Conservation (phyloP, 2,329 filamentous ascomycete species). For the Emmonsiellopsis sp. region DNA sequence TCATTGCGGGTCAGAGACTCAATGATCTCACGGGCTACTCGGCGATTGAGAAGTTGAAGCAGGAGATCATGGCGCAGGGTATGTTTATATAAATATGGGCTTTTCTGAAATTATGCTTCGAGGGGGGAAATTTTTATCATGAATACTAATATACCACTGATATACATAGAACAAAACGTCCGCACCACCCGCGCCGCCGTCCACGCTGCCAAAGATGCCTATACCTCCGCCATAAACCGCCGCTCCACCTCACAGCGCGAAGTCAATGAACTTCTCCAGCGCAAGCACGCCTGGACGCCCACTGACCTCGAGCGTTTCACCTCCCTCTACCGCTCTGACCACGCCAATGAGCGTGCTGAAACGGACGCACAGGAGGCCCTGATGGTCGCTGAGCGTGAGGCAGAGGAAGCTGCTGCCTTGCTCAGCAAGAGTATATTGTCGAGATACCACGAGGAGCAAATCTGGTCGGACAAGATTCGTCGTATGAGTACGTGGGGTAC, state of each 20-base stretch:
- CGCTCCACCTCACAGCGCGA: constrained; percentile 88
- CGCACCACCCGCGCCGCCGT: constrained; percentile 52
- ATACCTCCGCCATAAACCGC: constrained; percentile 73
- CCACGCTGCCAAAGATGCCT: constrained; percentile 60
- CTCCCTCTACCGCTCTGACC: constrained; percentile 79
- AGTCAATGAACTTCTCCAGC: constrained; percentile 84
- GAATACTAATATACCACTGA: constrained; percentile 6
- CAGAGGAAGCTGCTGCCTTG: constrained; percentile 65
- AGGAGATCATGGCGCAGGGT: constrained; percentile 61
- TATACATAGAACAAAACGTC: constrained; percentile 41
- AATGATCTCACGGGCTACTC: constrained; percentile 94
- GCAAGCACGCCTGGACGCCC: constrained; percentile 87
- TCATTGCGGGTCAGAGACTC: constrained; percentile 75
- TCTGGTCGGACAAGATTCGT: constrained; percentile 96
- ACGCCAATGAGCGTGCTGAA: constrained; percentile 83
- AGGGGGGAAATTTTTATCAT: neutral
- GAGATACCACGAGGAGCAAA: constrained; percentile 96
- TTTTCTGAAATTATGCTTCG: neutral
- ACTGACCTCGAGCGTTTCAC: constrained; percentile 91
- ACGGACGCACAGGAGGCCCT: constrained; percentile 61
- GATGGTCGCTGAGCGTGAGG: constrained; percentile 64
- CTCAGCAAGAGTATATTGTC: constrained; percentile 76
- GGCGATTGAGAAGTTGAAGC: constrained; percentile 76
- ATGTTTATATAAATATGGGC: constrained; percentile 11
- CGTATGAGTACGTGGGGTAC: constrained; percentile 97